Base-by-base conservation (phyloP, 2,329 filamentous ascomycete species). In the Rachicladosporium sp. region DNA sequence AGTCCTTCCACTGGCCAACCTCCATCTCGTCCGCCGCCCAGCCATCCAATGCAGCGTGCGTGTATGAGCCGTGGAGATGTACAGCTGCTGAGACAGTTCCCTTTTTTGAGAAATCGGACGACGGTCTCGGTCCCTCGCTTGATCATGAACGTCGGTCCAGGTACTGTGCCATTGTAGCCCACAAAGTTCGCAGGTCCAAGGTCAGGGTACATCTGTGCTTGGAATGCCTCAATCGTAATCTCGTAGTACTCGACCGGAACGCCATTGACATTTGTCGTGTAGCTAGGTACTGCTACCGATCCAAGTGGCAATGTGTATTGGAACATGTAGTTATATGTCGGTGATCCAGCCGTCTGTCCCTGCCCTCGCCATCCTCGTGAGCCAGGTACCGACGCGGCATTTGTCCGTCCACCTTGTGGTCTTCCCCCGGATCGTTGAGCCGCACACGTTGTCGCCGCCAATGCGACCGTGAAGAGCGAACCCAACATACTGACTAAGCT, bases 51-150 rank as follows among this genome's bases (percentile, higher is more conserved):
- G 43, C 51, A 10, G 54, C 43, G 35, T 57, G 54, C 4, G 48
- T 67, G 31, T 63, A 70, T 9, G 69, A 72, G 1, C 73, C 72
- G 47, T 76, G 73, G 11, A 76, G 60, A 55, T 76, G 73, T 10
- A 73, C 64, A 2, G 67, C 64, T 31, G 63, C 65, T 10, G 64
- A 60, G 2, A 55, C 51, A 12, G 57, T 52, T 7, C 63, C 64
- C 15, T 67, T 65, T 65, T 54, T 76, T 76, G 46, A 68, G 61
- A 46, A 73, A 68, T 27, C 73, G 63, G 6, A 76, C 67, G 2
- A 76, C 64, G 2, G 65, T 66, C 56, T 76, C 69, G 11, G 63
- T 62, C 1, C 70, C 70, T 40, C 59, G 56, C 5, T 62, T 59
- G 43, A 74, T 62, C 29, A 65, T 52, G 45, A 74, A 68, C 1